Base-by-base conservation (phyloP, 2,329 filamentous ascomycete species). In the Nemania sp. region DNA sequence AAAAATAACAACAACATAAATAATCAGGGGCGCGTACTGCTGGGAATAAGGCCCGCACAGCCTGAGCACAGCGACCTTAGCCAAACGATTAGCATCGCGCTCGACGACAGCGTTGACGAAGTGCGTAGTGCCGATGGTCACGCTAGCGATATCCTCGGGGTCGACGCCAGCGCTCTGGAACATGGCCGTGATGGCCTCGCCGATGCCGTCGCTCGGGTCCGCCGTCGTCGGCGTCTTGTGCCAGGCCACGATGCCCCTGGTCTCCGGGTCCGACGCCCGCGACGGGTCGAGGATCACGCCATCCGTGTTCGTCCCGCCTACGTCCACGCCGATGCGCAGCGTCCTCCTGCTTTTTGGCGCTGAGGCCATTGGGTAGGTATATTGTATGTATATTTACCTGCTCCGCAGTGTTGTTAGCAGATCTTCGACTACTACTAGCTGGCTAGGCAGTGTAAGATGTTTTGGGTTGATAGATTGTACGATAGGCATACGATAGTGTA, bases 71-170 rank as follows among this genome's bases (percentile, higher is more conserved):
- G 80, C 81, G 5, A 84, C 80, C 5, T 67, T 71, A 12, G 75
- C 73, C 2, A 84, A 66, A 2, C 78, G 73, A 1, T 72, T 63
- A 6, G 70, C 70, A 55, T 84, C 80, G 37, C 76, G 71, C 64
- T 83, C 79, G 1, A 84, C 72, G 2, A 84, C 77, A 7, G 80
- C 80, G 55, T 84, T 84, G 61, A 84, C 74, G 60, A 84, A 84
- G 54, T 84, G 80, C 0, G 81, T 83, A 1, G 77, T 80, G 47
- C 79, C 79, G 56, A 82, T 80, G 2, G 77, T 79, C 12, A 81
- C 74, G 54, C 75, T 77, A 12, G 75, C 73, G 15, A 82, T 70
- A 5, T 73, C 64, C 0, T 65, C 61, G 0, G 73, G 70, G 12
- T 44, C 53, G 48, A 68, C 55, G 14, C 47, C 42, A 11, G 63